These are phyloP conservation scores for Chamaecrista fasciculata DNA, from an alignment of 306 rosid genomes.

Conservation along the genomic window DNA sequence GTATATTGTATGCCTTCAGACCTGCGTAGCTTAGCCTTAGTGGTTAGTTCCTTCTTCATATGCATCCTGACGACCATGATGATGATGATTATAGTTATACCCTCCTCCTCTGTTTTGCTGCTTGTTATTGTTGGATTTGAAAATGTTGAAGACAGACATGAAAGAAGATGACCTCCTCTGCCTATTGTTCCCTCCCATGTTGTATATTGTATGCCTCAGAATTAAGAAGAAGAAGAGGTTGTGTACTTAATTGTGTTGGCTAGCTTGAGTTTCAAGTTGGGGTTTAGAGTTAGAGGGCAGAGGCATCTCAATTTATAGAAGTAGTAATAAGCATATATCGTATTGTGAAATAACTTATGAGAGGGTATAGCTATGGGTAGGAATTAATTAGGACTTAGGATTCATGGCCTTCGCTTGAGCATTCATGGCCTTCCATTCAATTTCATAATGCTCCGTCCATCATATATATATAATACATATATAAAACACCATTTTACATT, in stretches of 20 bases:
- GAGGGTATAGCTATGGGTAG: too few relatives aligned
- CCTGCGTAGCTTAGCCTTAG: too few relatives aligned
- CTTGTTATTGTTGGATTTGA: constrained; percentile 46
- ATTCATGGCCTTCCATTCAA: constrained; percentile 7
- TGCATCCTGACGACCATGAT: too few relatives aligned
- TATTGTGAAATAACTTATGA: too few relatives aligned
- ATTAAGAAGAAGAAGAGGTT: too few relatives aligned
- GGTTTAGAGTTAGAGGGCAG: constrained; percentile 6
- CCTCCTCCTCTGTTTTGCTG: constrained; percentile 8
- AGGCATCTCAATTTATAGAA: constrained; percentile 45
- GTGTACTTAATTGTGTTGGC: constrained; percentile 4
- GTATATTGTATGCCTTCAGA: too few relatives aligned
- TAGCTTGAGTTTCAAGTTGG: constrained; percentile 26
- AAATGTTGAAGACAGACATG: constrained; percentile 57
- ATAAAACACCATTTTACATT: too few relatives aligned
- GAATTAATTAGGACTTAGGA: constrained; percentile 13
- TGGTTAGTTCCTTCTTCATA: constrained; percentile 44
- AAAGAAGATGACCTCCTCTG: constrained; percentile 56
- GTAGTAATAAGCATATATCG: too few relatives aligned
- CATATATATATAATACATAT: too few relatives aligned
- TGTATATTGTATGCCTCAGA: too few relatives aligned
- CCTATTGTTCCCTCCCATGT: constrained; percentile 61
- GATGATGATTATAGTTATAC: not conserved
- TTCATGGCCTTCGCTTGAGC: constrained; percentile 26
- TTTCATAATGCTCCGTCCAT: constrained; percentile 9